Evolutionary conservation across 1,284 basidiomycete genomes (phyloP).

Genomic region (Leccinum colubrinum): DNA sequence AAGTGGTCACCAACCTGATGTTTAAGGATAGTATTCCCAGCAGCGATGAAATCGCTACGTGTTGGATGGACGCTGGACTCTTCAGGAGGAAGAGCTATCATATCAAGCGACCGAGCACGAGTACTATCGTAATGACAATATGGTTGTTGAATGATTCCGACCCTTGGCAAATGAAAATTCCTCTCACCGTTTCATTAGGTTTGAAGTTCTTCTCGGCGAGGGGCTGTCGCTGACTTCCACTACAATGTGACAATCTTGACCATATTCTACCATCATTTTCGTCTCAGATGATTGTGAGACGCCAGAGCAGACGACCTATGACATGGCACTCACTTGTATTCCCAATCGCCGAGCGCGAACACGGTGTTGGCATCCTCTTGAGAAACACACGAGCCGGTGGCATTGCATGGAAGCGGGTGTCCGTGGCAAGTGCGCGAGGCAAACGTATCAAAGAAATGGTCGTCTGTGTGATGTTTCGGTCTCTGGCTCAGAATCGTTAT

Average conservation of each 20-base stretch:
- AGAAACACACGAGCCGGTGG: slow-evolving; percentile 43
- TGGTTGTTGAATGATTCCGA: neutral
- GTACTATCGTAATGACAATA: neutral
- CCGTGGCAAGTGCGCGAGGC: slow-evolving; percentile 48
- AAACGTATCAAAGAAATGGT: slow-evolving; percentile 50
- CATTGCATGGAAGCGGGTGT: slow-evolving; percentile 49
- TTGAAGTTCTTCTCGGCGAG: neutral
- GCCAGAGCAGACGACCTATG: neutral
- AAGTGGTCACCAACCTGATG: neutral
- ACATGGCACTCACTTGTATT: slow-evolving; percentile 43
- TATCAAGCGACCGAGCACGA: neutral
- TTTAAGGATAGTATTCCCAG: neutral
- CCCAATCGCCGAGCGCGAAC: slow-evolving; percentile 43
- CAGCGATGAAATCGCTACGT: neutral
- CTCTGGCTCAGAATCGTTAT: neutral
- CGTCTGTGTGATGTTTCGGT: slow-evolving; percentile 28
- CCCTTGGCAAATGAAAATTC: neutral
- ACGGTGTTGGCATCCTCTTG: slow-evolving; percentile 44
- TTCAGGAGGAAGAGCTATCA: neutral
- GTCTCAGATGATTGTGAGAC: slow-evolving; percentile 6
- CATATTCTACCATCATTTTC: neutral
- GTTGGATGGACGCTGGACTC: neutral
- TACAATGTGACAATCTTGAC: neutral
- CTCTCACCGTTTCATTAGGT: neutral
- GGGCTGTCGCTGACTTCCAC: neutral